Evolutionary conservation across 129 eudicot species (phyloP).

Genomic region (Helichrysum umbraculigerum): DNA sequence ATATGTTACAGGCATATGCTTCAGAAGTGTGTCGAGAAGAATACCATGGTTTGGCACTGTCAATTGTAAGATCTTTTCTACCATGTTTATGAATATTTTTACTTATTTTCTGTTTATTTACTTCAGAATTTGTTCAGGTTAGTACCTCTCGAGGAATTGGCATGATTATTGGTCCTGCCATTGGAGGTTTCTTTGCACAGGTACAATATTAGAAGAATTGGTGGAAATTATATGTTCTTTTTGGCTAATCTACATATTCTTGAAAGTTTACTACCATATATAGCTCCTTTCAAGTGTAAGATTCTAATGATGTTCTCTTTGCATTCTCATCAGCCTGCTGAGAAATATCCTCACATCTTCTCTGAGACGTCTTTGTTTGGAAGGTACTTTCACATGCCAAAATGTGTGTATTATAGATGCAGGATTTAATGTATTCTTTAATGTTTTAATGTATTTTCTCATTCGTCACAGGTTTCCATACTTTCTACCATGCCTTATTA

Average conservation of each 20-base stretch:
- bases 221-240: background rate
- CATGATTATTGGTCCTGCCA: conserved; percentile 43
- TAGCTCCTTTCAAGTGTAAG: background rate
- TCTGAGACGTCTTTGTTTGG: conserved; percentile 37
- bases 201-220: background rate
- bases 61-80: conserved; percentile 30
- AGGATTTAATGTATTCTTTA: background rate
- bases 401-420: background rate
- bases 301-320: background rate
- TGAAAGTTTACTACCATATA: background rate
- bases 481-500: conserved; percentile 28
- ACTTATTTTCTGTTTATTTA: background rate
- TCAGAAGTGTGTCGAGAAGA: conserved; percentile 38
- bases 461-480: conserved; percentile 35
- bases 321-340: conserved; percentile 37
- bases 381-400: conserved; percentile 27
- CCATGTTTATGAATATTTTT: background rate
- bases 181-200: conserved; percentile 50
- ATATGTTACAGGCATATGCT: conserved; percentile 37
- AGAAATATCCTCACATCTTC: conserved; percentile 33
- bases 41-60: conserved; percentile 35
- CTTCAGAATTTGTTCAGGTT: conserved; percentile 24
- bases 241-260: background rate
- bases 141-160: conserved; percentile 44
- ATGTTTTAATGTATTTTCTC: background rate